Conservation (phyloP, 371 early-diverging fungal species). For the Mortierella sp. region DNA sequence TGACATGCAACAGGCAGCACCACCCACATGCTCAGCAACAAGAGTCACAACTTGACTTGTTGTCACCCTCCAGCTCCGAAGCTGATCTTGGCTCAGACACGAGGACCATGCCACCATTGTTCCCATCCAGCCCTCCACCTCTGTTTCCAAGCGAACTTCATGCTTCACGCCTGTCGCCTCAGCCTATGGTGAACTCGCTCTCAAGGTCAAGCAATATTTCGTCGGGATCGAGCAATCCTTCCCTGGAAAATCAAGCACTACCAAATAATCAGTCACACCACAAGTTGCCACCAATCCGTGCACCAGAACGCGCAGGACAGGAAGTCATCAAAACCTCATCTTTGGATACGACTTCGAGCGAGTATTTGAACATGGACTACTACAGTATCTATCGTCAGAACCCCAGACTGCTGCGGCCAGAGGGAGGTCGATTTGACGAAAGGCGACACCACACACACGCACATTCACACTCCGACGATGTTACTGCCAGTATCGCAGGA, state of each 20-base stretch:
- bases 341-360: slow-evolving; percentile 22
- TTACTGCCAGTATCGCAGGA: not conserved
- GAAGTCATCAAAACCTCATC: slow-evolving; percentile 33
- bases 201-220: slow-evolving; percentile 13
- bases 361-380: slow-evolving; percentile 42
- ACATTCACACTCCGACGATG: not conserved
- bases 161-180: not conserved
- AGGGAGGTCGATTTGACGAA: slow-evolving; percentile 46
- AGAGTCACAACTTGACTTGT: slow-evolving; percentile 2
- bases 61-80: slow-evolving; percentile 22
- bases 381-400: slow-evolving; percentile 35
- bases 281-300: slow-evolving; percentile 35
- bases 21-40: not conserved
- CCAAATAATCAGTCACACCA: slow-evolving; percentile 20
- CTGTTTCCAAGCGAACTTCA: not conserved
- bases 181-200: slow-evolving; percentile 12
- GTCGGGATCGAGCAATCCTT: slow-evolving; percentile 9
- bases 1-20: not conserved
- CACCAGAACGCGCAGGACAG: slow-evolving; percentile 40
- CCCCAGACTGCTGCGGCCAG: slow-evolving; percentile 33
- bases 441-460: not conserved
- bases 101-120: slow-evolving; percentile 20
- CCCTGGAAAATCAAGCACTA: slow-evolving; percentile 7
- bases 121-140: slow-evolving; percentile 24
- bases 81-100: slow-evolving; percentile 19